Evolutionary conservation across 2,329 filamentous ascomycete genomes (phyloP).

Genomic region (Aspergillus pseudotamarii): DNA sequence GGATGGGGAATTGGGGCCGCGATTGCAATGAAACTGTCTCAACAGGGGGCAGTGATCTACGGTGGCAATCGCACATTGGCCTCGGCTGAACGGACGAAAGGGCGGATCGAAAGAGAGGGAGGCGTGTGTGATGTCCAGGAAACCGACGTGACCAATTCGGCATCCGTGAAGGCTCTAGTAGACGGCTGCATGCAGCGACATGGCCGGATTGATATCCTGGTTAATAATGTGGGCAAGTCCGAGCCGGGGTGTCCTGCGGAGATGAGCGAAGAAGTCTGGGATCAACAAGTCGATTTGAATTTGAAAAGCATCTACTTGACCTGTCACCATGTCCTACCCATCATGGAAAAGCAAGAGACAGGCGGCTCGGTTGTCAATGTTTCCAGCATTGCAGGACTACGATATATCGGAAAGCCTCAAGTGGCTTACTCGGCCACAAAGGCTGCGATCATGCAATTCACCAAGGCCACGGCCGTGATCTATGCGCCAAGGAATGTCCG

Average conservation of each 20-base stretch:
- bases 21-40: slow-evolving; percentile 51
- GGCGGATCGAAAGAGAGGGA: slow-evolving; percentile 39
- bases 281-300: slow-evolving; percentile 58
- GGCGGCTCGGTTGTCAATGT: slow-evolving; percentile 52
- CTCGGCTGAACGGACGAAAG: slow-evolving; percentile 44
- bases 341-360: slow-evolving; percentile 28
- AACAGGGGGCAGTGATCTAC: slow-evolving; percentile 53
- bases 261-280: slow-evolving; percentile 55
- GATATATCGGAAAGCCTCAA: slow-evolving; percentile 57
- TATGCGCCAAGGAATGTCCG: slow-evolving; percentile 39
- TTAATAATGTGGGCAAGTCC: slow-evolving; percentile 64
- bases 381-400: slow-evolving; percentile 55
- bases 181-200: slow-evolving; percentile 55
- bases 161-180: slow-evolving; percentile 56
- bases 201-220: slow-evolving; percentile 61
- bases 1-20: slow-evolving; percentile 57
- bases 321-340: slow-evolving; percentile 43
- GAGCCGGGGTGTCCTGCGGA: slow-evolving; percentile 55
- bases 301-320: slow-evolving; percentile 59
- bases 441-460: slow-evolving; percentile 56
- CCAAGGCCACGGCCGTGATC: slow-evolving; percentile 53
- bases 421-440: slow-evolving; percentile 58
- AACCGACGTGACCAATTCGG: slow-evolving; percentile 56
- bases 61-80: slow-evolving; percentile 53
- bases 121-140: slow-evolving; percentile 46